Base-by-base conservation (phyloP, 192 early-diverging fungal species). In the Lobosporangium transversale region DNA sequence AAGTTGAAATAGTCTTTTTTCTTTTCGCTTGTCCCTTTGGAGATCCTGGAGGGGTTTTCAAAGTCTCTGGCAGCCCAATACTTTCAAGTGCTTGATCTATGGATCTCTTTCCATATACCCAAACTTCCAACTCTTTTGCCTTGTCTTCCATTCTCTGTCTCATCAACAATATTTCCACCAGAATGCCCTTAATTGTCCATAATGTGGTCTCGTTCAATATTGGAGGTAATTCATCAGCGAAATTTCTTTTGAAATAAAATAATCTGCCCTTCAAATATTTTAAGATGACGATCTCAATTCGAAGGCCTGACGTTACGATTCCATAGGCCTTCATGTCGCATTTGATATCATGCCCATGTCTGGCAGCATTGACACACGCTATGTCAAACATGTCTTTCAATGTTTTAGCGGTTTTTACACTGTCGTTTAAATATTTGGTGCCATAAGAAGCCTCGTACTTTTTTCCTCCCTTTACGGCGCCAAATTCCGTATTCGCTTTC, bases 211-310 rank as follows among this genome's bases (percentile, higher is more conserved):
- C 17, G 40, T 42, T 42, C 40, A 42, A 42, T 42, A 42, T 42
- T 42, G 40, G 40, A 42, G 40, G 40, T 42, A 42, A 42, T 42
- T 42, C 40, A 42, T 42, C 40, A 42, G 17, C 40, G 40, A 42
- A 42, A 42, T 42, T 42, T 42, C 40, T 42, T 42, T 42, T 42
- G 40, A 42, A 42, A 42, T 42, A 42, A 42, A 42, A 42, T 42
- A 42, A 42, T 42, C 40, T 42, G 40, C 40, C 40, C 40, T 42
- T 42, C 40, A 42, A 42, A 42, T 42, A 42, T 42, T 42, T 42
- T 42, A 42, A 42, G 40, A 42, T 42, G 40, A 42, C 40, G 40
- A 42, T 42, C 40, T 42, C 40, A 42, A 42, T 42, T 42, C 40
- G 40, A 42, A 42, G 40, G 40, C 40, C 40, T 42, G 40, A 42